Evolutionary conservation across 1,139 yeast species (phyloP).

Genomic region (Zygoascus meyerae): DNA sequence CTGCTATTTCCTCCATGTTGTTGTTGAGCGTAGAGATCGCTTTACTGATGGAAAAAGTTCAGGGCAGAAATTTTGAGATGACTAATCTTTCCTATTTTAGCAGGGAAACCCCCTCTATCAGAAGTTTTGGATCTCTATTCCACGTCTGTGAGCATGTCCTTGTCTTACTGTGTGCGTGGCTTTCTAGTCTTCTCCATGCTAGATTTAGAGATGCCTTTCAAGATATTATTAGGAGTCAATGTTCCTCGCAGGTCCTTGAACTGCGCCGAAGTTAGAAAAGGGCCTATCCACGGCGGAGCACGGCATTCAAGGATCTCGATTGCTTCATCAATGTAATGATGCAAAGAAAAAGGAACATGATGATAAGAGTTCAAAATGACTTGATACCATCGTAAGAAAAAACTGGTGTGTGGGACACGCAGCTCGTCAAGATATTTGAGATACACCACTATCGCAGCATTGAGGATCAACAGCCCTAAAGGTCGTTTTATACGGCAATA

Average conservation of each 20-base stretch:
- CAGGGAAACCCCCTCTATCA: background rate
- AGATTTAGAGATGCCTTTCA: background rate
- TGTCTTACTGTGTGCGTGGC: too few relatives aligned
- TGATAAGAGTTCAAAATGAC: background rate
- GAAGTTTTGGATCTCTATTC: too few relatives aligned
- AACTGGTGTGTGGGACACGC: background rate
- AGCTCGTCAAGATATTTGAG: constrained; percentile 1
- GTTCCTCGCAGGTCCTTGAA: too few relatives aligned
- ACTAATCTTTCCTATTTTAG: background rate
- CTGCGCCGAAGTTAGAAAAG: background rate
- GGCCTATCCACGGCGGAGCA: background rate
- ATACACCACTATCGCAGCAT: background rate
- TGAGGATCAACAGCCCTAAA: constrained; percentile 2
- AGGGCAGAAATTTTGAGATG: background rate
- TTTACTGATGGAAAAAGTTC: background rate
- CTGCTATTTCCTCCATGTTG: constrained; percentile 26
- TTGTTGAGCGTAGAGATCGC: background rate
- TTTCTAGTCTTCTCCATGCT: background rate
- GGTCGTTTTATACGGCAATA: constrained; percentile 7
- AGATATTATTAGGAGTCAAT: background rate
- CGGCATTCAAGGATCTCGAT: background rate
- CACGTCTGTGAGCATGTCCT: too few relatives aligned
- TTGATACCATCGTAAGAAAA: background rate
- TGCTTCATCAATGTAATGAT: background rate
- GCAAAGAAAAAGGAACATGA: background rate